These are phyloP conservation scores for Dactylonectria estremocensis DNA, from an alignment of 2,329 filamentous ascomycete species.

Conservation along the genomic window DNA sequence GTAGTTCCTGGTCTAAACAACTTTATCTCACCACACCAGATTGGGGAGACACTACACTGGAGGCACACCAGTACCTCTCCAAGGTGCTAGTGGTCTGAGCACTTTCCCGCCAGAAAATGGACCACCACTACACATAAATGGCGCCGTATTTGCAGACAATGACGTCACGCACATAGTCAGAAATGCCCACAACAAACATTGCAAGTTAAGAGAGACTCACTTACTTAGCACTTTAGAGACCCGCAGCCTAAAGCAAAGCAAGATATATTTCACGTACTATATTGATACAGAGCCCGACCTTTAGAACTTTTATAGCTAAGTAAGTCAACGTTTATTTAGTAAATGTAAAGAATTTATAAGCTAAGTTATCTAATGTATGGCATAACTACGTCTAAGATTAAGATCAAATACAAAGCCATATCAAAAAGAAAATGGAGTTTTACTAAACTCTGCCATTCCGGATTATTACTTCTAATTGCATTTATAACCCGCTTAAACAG, in stretches of 20 bases:
- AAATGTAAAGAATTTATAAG: not conserved
- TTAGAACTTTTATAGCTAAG: constrained; percentile 31
- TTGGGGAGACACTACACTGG: too few relatives aligned
- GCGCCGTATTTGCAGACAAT: constrained; percentile 30
- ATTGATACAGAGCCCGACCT: constrained; percentile 25
- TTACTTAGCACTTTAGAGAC: constrained; percentile 22
- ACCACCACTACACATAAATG: constrained; percentile 24
- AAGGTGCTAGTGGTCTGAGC: not conserved
- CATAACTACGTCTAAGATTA: constrained; percentile 19
- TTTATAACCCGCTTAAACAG: too few relatives aligned
- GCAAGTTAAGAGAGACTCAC: constrained; percentile 10
- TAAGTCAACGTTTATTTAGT: not conserved
- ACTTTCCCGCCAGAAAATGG: constrained; percentile 1
- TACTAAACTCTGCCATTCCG: constrained; percentile 23
- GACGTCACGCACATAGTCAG: constrained; percentile 25
- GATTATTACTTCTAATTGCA: too few relatives aligned
- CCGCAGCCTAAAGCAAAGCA: constrained; percentile 26
- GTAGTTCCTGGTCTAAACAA: not conserved
- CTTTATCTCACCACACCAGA: not conserved
- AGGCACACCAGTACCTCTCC: not conserved
- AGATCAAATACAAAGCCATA: constrained; percentile 32
- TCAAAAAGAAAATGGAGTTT: constrained; percentile 32
- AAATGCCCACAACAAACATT: constrained; percentile 15
- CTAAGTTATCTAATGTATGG: constrained; percentile 6
- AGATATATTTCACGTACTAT: constrained; percentile 32